Evolutionary conservation across 768 basidiomycete genomes (phyloP).

Genomic region (Russula foetens): DNA sequence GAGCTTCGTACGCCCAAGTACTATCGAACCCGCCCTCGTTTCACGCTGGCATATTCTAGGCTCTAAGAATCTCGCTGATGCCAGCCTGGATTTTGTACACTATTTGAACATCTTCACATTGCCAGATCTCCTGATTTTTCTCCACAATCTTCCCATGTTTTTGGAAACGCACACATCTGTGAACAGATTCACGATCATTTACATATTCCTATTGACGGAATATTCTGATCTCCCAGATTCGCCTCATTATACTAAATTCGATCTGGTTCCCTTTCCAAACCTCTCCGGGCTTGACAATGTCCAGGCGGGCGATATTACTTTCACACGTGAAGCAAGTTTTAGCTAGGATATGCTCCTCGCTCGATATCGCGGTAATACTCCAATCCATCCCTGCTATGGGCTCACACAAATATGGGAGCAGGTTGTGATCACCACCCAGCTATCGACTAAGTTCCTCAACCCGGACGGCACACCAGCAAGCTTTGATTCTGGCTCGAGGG

Average conservation of each 20-base stretch:
- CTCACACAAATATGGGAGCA: conserved; percentile 19
- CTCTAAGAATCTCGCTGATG: conserved; percentile 21
- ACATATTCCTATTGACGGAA: background rate
- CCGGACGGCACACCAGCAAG: conserved; percentile 56
- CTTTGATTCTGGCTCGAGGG: conserved; percentile 56
- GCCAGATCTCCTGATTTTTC: conserved; percentile 48
- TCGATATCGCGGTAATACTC: conserved; percentile 18
- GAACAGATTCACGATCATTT: background rate
- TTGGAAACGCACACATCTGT: conserved; percentile 43
- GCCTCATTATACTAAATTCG: conserved; percentile 57
- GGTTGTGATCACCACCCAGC: conserved; percentile 57
- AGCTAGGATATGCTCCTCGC: conserved; percentile 38
- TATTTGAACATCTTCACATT: conserved; percentile 39
- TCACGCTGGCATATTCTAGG: conserved; percentile 8
- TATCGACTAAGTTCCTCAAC: conserved; percentile 59
- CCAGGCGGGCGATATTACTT: conserved; percentile 37
- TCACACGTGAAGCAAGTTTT: conserved; percentile 47
- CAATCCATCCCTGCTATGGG: background rate
- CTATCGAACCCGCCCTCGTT: background rate
- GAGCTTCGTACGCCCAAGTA: conserved; percentile 19
- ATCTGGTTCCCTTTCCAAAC: conserved; percentile 62
- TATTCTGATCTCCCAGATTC: conserved; percentile 32
- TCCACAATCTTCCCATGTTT: conserved; percentile 44
- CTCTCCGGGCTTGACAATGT: conserved; percentile 30
- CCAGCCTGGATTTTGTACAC: conserved; percentile 27